phyloP scores from a whole-genome alignment of 163 green algal species.

The Prototheca stagnorum region DNA sequence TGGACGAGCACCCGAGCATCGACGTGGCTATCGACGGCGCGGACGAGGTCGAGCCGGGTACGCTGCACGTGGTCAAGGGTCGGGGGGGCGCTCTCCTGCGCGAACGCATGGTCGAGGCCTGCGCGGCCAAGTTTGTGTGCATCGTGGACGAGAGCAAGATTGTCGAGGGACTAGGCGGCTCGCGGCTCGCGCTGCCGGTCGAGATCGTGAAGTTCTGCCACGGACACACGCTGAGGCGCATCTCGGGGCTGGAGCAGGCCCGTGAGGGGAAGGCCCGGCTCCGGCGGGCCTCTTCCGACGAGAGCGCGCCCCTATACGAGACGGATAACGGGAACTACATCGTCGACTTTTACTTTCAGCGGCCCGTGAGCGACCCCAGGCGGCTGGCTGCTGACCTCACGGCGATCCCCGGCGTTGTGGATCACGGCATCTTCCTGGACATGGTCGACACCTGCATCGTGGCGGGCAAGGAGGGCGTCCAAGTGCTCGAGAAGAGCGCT shows the following conservation, averaged over 20 bases:
- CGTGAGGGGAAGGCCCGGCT: conserved; percentile 66
- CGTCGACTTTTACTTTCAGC: conserved; percentile 95
- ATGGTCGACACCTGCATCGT: conserved; percentile 49
- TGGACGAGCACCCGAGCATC: conserved; percentile 88
- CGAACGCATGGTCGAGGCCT: conserved; percentile 99
- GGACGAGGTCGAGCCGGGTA: conserved; percentile 92
- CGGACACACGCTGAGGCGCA: conserved; percentile 75
- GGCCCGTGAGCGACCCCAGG: conserved; percentile 37
- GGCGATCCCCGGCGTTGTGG: conserved; percentile 78
- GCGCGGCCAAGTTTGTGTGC: conserved; percentile 88
- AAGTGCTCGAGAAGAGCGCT: background rate
- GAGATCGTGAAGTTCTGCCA: conserved; percentile 99
- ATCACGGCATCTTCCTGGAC: conserved; percentile 87
- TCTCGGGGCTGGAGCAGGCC: conserved; percentile 46
- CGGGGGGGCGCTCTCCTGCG: conserved; percentile 88
- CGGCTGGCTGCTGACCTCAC: conserved; percentile 38
- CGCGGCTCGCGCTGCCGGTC: conserved; percentile 76
- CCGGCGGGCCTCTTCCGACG: background rate
- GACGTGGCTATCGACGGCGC: conserved; percentile 96
- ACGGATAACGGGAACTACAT: conserved; percentile 99
- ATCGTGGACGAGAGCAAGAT: conserved; percentile 99
- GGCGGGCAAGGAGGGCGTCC: conserved; percentile 5
- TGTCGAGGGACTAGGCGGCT: conserved; percentile 73
- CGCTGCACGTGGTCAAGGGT: conserved; percentile 96
- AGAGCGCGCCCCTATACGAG: conserved; percentile 87